These are phyloP conservation scores for Areca catechu DNA, from an alignment of 176 grass and related monocot genomes.

Conservation along the genomic window DNA sequence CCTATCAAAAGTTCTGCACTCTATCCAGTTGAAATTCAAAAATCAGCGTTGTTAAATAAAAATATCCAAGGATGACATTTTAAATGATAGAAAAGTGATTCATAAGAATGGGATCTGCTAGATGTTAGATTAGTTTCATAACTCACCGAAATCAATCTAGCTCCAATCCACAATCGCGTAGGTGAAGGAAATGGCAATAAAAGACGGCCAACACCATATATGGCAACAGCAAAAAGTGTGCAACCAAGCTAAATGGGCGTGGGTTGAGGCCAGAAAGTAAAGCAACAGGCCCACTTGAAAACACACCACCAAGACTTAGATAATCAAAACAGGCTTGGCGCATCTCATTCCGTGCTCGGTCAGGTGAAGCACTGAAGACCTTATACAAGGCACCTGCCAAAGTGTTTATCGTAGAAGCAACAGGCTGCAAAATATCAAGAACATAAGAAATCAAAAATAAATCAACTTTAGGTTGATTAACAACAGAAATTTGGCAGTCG, in stretches of 20 bases:
- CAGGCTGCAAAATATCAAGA: constrained; percentile 39
- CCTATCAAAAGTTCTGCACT: no score
- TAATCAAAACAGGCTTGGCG: constrained; percentile 97
- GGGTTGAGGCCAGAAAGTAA: constrained; percentile 95
- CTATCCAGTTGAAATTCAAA: no score
- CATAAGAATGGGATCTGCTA: not conserved
- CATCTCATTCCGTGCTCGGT: constrained; percentile 85
- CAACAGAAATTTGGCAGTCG: no score
- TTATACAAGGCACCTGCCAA: constrained; percentile 92
- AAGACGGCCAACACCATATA: constrained; percentile 84
- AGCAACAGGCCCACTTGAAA: constrained; percentile 71
- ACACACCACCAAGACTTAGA: constrained; percentile 82
- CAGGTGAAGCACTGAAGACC: constrained; percentile 83
- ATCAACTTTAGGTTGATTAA: no score
- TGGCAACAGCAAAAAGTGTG: constrained; percentile 96
- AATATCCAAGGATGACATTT: no score
- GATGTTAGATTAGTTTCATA: not conserved
- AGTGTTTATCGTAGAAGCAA: constrained; percentile 98
- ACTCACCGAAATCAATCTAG: constrained; percentile 76
- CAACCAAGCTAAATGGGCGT: constrained; percentile 72
- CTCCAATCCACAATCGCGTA: constrained; percentile 74
- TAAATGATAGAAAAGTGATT: not conserved
- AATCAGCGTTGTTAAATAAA: no score
- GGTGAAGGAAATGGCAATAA: constrained; percentile 75
- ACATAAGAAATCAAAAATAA: not conserved